Conservation (phyloP, 257 asterid genomes). For the Solanum acaule region DNA sequence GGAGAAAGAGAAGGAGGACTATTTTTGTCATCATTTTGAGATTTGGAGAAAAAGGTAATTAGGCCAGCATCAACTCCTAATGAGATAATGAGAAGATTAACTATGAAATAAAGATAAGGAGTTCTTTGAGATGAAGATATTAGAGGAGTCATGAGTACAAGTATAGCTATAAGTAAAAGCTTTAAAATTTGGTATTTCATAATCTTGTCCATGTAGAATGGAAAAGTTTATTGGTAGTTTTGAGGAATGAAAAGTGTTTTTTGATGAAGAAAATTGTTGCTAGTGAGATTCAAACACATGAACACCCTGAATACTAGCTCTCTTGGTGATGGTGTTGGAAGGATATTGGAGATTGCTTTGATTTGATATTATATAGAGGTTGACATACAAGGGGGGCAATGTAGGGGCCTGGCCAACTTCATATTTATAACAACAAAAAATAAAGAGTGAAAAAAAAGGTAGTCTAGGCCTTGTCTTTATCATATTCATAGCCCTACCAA, state of each 20-base stretch:
- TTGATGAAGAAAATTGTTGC: not conserved
- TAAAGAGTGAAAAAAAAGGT: not conserved
- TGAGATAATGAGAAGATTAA: constrained; percentile 41
- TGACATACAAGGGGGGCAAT: not conserved
- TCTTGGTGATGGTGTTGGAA: not conserved
- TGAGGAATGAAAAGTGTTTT: not conserved
- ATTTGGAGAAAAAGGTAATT: constrained; percentile 28
- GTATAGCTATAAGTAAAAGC: constrained; percentile 19
- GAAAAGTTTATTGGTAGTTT: not conserved
- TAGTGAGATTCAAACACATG: not conserved
- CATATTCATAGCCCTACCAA: not conserved
- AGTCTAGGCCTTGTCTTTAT: not conserved
- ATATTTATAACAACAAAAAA: not conserved
- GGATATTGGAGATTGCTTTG: not conserved
- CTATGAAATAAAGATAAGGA: constrained; percentile 38
- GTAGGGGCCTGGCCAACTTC: not conserved
- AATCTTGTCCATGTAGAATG: constrained; percentile 13
- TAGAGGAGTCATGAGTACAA: constrained; percentile 35
- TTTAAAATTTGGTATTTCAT: constrained; percentile 25
- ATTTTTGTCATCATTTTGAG: not conserved
- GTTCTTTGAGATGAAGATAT: constrained; percentile 36
- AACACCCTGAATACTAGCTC: not conserved
- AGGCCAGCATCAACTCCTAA: constrained; percentile 63
- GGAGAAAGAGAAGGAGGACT: not conserved
- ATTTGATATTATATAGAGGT: not conserved